These are phyloP conservation scores for Saturnispora hagleri DNA, from an alignment of 805 yeast genomes.

Conservation along the genomic window DNA sequence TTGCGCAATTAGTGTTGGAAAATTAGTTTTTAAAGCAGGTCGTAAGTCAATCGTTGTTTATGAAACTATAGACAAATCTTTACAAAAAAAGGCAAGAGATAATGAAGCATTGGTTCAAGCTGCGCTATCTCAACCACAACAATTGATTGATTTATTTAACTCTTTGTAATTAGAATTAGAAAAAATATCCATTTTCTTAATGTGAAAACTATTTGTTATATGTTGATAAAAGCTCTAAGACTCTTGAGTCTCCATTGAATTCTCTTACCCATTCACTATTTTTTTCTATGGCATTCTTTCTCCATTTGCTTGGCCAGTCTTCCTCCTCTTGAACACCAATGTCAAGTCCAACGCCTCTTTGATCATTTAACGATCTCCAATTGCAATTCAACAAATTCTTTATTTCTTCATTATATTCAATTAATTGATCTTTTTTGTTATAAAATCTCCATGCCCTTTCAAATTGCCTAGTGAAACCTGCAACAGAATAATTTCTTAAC, in stretches of 20 bases:
- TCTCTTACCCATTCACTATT: constrained; percentile 86
- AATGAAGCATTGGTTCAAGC: neutral
- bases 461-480: constrained; percentile 75
- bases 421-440: constrained; percentile 48
- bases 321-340: constrained; percentile 54
- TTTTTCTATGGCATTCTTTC: constrained; percentile 59
- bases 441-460: constrained; percentile 70
- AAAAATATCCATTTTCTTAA: neutral
- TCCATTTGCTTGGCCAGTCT: constrained; percentile 88
- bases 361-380: constrained; percentile 42
- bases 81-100: neutral
- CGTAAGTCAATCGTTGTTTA: constrained; percentile 64
- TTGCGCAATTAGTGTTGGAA: constrained; percentile 57
- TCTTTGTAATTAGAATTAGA: neutral
- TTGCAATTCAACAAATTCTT: constrained; percentile 30
- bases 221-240: constrained; percentile 43
- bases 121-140: neutral
- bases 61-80: neutral
- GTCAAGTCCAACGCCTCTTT: constrained; percentile 22
- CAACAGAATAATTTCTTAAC: constrained; percentile 63
- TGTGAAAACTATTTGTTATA: constrained; percentile 19
- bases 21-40: constrained; percentile 73
- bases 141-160: neutral
- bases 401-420: constrained; percentile 23
- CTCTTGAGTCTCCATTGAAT: constrained; percentile 58